Conservation (phyloP, 176 grass and related monocot species). For the Ampelocalamus luodianensis region DNA sequence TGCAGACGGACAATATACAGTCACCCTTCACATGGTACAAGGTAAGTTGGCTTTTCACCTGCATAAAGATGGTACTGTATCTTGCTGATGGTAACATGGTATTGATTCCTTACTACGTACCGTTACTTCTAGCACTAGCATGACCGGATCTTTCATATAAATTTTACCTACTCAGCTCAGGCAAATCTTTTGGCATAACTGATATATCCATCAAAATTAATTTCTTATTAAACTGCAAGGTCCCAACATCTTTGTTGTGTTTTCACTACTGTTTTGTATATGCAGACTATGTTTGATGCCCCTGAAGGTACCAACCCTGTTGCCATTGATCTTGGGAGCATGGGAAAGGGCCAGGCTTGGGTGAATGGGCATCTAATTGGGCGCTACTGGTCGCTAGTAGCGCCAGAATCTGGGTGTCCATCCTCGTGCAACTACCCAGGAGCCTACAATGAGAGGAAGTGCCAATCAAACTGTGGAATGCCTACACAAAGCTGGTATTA, state of each 20-base stretch:
- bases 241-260: not conserved
- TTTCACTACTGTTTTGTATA: conserved; percentile 16
- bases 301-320: conserved; percentile 77
- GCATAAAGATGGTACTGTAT: conserved; percentile 1
- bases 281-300: conserved; percentile 78
- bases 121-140: conserved; percentile 20
- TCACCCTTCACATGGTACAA: conserved; percentile 92
- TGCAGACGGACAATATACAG: conserved; percentile 53
- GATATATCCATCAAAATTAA: too few relatives aligned
- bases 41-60: conserved; percentile 53
- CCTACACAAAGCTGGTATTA: conserved; percentile 90
- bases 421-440: conserved; percentile 75
- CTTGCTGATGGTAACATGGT: conserved; percentile 17
- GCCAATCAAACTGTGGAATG: conserved; percentile 82
- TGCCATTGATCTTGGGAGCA: conserved; percentile 85
- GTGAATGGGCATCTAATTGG: conserved; percentile 87
- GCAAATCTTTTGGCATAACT: conserved; percentile 17
- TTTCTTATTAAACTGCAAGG: too few relatives aligned
- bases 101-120: not conserved
- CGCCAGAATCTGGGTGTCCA: conserved; percentile 71
- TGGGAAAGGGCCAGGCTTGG: conserved; percentile 98
- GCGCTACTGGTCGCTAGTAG: conserved; percentile 79
- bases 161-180: not conserved
- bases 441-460: conserved; percentile 75
- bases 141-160: not conserved